These are phyloP conservation scores for Obelidium mucronatum DNA, from an alignment of 192 early-diverging fungal genomes.

Conservation along the genomic window DNA sequence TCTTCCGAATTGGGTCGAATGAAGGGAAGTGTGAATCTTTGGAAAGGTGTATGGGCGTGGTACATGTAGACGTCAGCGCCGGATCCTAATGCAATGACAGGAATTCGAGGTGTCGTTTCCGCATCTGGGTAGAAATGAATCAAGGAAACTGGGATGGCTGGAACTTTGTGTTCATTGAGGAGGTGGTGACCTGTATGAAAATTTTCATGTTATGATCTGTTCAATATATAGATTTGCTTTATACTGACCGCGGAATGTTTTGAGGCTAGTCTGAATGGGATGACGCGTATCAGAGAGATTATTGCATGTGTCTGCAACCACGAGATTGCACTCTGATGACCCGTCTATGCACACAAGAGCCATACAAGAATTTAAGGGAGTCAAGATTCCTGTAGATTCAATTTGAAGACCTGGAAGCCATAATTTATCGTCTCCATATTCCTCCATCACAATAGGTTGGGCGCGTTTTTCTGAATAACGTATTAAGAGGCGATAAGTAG, in stretches of 20 bases:
- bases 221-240: neutral
- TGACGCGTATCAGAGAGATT: neutral
- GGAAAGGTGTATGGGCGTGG: constrained; percentile 23
- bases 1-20: constrained; percentile 18
- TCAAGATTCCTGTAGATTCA: neutral
- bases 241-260: neutral
- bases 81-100: constrained; percentile 22
- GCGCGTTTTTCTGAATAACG: neutral
- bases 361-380: neutral
- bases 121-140: constrained; percentile 34
- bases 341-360: neutral
- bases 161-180: neutral
- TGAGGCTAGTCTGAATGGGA: constrained; percentile 5
- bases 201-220: neutral
- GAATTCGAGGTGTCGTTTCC: constrained; percentile 20
- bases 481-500: neutral
- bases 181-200: constrained; percentile 14
- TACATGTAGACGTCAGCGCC: constrained; percentile 28
- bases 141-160: constrained; percentile 26
- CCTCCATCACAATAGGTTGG: neutral
- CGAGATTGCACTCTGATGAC: neutral
- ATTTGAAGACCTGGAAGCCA: constrained; percentile 12
- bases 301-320: neutral
- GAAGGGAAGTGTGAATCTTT: constrained; percentile 26
- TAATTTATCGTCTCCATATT: neutral